Base-by-base conservation (phyloP, 2,329 filamentous ascomycete species). In the Xylariaceae sp. region DNA sequence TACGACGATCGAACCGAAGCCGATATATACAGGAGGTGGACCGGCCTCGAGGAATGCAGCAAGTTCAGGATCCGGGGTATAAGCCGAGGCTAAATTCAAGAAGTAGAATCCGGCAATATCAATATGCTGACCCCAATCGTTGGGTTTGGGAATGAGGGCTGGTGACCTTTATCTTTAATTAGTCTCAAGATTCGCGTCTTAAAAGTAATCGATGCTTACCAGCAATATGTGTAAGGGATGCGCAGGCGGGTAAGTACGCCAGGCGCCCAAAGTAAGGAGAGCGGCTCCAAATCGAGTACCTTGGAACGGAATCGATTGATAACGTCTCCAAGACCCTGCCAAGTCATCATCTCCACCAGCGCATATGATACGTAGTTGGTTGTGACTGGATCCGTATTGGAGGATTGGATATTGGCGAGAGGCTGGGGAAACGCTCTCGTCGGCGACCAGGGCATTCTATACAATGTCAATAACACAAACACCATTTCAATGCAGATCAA, bases 201-300 rank as follows among this genome's bases (percentile, higher is more conserved):
- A 12, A 12, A 17, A 16, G 19, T 7, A 12, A 4, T 12, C 33
- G 39, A 2, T 17, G 64, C 66, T 65, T 65, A 59, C 89, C 90
- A 96, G 64, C 89, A 93, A 59, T 96, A 97, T 0, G 90, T 95
- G 53, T 87, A 88, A 1, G 90, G 89, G 13, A 96, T 76, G 35
- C 78, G 78, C 24, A 96, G 68, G 24, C 87, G 80, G 34, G 79
- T 81, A 12, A 94, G 69, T 60, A 95, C 77, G 3, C 85, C 87
- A 8, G 90, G 89, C 2, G 87, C 90, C 77, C 85, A 91, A 37
- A 94, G 82, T 7, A 88, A 69, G 46, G 85, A 89, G 32, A 96
- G 73, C 0, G 85, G 78, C 34, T 93, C 85, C 1, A 96, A 69
- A 19, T 85, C 84, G 19, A 63, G 59, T 12, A 78, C 78, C 44